Conservation (phyloP, 371 early-diverging fungal genomes). For the Lichtheimia hyalospora region DNA sequence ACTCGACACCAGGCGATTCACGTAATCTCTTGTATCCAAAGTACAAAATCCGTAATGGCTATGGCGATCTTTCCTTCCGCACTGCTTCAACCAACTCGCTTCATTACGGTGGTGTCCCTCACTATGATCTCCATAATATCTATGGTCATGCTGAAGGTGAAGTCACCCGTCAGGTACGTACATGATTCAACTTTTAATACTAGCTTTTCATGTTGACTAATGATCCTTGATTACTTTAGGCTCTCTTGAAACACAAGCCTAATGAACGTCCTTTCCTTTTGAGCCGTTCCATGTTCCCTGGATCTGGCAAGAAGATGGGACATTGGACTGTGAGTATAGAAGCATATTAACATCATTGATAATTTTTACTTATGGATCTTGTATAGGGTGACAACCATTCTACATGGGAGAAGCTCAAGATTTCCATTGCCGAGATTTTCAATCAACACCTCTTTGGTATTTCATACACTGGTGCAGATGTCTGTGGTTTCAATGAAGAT, state of each 20-base stretch:
- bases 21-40: constrained; percentile 39
- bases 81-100: constrained; percentile 61
- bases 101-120: constrained; percentile 53
- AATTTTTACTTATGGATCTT: not conserved
- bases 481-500: constrained; percentile 70
- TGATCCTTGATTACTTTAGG: constrained; percentile 8
- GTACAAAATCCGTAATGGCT: constrained; percentile 40
- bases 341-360: not conserved
- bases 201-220: not conserved
- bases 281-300: constrained; percentile 67
- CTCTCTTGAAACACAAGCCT: constrained; percentile 30
- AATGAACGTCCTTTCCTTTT: constrained; percentile 69
- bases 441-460: constrained; percentile 72
- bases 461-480: constrained; percentile 67
- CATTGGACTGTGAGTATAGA: constrained; percentile 21
- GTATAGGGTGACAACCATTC: constrained; percentile 51
- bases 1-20: constrained; percentile 15
- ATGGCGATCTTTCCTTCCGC: constrained; percentile 45
- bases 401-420: constrained; percentile 53
- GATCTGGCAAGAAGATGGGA: constrained; percentile 18
- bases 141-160: constrained; percentile 43
- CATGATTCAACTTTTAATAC: too few species aligned
- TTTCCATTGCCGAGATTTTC: constrained; percentile 59
- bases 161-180: constrained; percentile 26
- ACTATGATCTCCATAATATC: constrained; percentile 68